A percentile compares a stretch with the other conserved stretches of the same genome.
These are phyloP conservation scores for Lippia alba DNA, from an alignment of 305 asterid species.

Conservation along the genomic window DNA sequence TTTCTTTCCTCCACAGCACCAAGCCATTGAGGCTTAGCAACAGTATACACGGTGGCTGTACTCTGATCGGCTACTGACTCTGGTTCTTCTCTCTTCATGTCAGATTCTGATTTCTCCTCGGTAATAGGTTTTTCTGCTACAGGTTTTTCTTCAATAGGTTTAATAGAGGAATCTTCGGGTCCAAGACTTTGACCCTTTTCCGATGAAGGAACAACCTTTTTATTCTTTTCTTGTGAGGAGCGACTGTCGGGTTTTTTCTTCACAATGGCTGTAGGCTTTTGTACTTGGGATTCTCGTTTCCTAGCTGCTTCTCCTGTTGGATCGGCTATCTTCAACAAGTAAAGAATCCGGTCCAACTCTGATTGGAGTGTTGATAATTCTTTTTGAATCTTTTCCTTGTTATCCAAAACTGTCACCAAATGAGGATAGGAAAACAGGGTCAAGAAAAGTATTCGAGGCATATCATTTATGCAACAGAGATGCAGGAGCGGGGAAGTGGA, in stretches of 20 bases:
- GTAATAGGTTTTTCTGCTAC: slow-evolving; percentile 38
- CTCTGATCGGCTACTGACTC: slow-evolving; percentile 45
- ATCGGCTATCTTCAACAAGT: slow-evolving; percentile 92
- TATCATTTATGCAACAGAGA: slow-evolving; percentile 25
- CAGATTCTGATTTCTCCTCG: slow-evolving; percentile 47
- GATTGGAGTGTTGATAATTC: slow-evolving; percentile 71
- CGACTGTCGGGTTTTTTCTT: slow-evolving; percentile 36
- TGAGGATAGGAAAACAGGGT: slow-evolving; percentile 33
- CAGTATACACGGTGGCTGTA: slow-evolving; percentile 47
- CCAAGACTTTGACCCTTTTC: slow-evolving; percentile 35
- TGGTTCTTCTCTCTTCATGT: slow-evolving; percentile 41
- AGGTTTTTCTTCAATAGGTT: slow-evolving; percentile 46
- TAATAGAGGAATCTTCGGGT: slow-evolving; percentile 44
- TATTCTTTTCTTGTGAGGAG: slow-evolving; percentile 36
- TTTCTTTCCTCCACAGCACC: slow-evolving; percentile 76
- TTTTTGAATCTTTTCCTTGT: slow-evolving; percentile 60
- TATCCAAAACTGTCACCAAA: slow-evolving; percentile 64
- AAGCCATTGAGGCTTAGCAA: slow-evolving; percentile 91
- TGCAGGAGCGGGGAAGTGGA: neutral
- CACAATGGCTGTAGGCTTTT: slow-evolving; percentile 39
- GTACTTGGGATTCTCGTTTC: slow-evolving; percentile 60
- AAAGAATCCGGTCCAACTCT: slow-evolving; percentile 80
- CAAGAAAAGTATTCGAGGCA: slow-evolving; percentile 14
- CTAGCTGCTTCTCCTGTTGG: slow-evolving; percentile 88
- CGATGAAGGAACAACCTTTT: slow-evolving; percentile 23